Conservation (phyloP, 1,284 basidiomycete genomes). For the Tilletia caries region DNA sequence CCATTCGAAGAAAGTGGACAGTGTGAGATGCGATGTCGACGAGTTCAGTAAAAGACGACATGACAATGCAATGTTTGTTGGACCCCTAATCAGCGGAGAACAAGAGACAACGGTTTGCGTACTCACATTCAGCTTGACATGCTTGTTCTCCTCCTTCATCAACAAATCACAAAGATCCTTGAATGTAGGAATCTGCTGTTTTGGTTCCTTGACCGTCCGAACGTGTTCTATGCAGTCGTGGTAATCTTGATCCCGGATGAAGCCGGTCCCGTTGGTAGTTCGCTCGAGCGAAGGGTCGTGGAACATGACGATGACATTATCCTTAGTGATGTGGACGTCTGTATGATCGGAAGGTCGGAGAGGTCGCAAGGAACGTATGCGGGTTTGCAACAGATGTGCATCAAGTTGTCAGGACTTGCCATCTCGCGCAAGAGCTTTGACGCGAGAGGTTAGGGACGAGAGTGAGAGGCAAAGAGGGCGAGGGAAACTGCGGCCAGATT, state of each 20-base stretch:
- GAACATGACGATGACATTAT: conserved; percentile 89
- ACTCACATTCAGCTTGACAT: conserved; percentile 50
- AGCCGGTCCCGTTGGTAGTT: conserved; percentile 61
- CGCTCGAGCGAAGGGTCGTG: conserved; percentile 72
- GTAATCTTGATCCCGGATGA: conserved; percentile 59
- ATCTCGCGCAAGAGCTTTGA: neutral
- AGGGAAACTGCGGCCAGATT: no score
- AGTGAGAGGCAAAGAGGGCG: neutral
- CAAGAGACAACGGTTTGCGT: no score
- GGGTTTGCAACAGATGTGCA: neutral
- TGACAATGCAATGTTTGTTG: no score
- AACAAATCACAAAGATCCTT: conserved; percentile 45
- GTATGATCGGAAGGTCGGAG: no score
- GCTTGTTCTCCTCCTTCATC: conserved; percentile 46
- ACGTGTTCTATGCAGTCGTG: conserved; percentile 75
- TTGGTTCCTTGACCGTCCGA: conserved; percentile 74
- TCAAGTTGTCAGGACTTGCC: no score
- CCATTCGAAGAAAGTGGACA: neutral
- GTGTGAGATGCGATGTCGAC: conserved; percentile 56
- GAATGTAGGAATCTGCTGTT: conserved; percentile 55
- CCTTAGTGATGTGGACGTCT: conserved; percentile 94
- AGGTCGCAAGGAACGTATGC: neutral
- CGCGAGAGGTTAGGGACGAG: neutral
- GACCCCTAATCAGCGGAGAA: no score
- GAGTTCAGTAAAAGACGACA: no score